Conservation (phyloP, 2,329 filamentous ascomycete genomes). For the Capronia coronata region DNA sequence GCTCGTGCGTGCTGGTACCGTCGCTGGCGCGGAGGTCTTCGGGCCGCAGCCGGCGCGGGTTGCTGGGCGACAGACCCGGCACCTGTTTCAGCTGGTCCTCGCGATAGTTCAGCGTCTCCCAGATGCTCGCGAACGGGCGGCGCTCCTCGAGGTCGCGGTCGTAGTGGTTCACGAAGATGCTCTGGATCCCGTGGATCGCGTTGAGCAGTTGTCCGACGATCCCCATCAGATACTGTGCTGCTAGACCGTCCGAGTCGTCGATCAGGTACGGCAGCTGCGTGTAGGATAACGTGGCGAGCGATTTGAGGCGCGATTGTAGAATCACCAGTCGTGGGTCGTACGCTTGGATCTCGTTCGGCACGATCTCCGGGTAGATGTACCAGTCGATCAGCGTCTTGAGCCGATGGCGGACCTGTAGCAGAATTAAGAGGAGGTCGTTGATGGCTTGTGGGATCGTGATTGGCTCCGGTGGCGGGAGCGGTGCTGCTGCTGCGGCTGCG, state of each 20-base stretch:
- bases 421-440: conserved; percentile 13
- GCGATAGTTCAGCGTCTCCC: conserved; percentile 21
- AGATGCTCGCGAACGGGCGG: conserved; percentile 22
- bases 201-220: conserved; percentile 25
- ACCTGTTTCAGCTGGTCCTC: conserved; percentile 21
- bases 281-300: conserved; percentile 18
- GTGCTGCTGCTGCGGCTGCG: no score
- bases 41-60: conserved; percentile 16
- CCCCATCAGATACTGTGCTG: conserved; percentile 17
- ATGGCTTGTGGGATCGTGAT: conserved; percentile 23
- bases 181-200: conserved; percentile 23
- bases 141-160: conserved; percentile 24
- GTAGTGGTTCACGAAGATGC: conserved; percentile 27
- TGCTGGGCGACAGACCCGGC: conserved; percentile 14
- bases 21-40: conserved; percentile 16
- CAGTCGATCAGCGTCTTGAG: conserved; percentile 26
- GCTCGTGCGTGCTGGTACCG: no score
- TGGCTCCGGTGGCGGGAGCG: conserved; percentile 15
- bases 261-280: conserved; percentile 23
- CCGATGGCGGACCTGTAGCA: conserved; percentile 22
- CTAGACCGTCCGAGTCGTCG: conserved; percentile 20
- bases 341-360: conserved; percentile 24
- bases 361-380: conserved; percentile 26
- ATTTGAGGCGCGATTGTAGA: conserved; percentile 17
- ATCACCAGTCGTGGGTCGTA: conserved; percentile 29